A percentile compares a stretch with the other conserved stretches of the same genome.
These are phyloP conservation scores for Juncus effusus DNA, from an alignment of 176 grass and related monocot species.

Conservation along the genomic window DNA sequence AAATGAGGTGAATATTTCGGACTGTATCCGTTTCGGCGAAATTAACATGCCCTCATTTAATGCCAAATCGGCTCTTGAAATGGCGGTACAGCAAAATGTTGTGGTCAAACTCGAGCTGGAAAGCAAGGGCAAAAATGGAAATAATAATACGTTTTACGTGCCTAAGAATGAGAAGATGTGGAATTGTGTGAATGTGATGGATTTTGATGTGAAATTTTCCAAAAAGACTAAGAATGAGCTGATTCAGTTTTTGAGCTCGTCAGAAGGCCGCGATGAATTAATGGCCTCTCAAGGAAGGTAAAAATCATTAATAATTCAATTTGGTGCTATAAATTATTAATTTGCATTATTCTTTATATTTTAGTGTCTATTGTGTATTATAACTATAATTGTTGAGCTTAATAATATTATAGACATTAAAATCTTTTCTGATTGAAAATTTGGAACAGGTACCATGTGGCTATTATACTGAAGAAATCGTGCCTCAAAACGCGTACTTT, in stretches of 20 bases:
- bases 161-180: conserved; percentile 53
- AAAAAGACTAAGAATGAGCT: conserved; percentile 51
- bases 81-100: conserved; percentile 46
- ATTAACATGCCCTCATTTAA: conserved; percentile 59
- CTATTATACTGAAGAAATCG: conserved; percentile 56
- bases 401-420: no score
- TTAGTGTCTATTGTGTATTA: no score
- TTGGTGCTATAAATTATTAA: no score
- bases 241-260: conserved; percentile 52
- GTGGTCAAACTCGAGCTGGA: conserved; percentile 44
- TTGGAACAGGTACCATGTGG: conserved; percentile 91
- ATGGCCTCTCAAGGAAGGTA: conserved; percentile 67
- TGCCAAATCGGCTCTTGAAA: conserved; percentile 56
- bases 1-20: conserved; percentile 76
- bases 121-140: conserved; percentile 27
- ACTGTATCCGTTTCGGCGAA: conserved; percentile 66
- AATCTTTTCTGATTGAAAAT: no score
- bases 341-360: no score
- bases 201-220: conserved; percentile 48
- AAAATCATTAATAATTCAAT: no score
- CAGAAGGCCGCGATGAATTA: conserved; percentile 37
- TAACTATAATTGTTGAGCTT: no score
- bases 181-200: conserved; percentile 86
- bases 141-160: conserved; percentile 49
- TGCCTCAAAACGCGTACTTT: conserved; percentile 62